Base-by-base conservation (phyloP, 176 grass and related monocot species). In the Aegilops tauschii region DNA sequence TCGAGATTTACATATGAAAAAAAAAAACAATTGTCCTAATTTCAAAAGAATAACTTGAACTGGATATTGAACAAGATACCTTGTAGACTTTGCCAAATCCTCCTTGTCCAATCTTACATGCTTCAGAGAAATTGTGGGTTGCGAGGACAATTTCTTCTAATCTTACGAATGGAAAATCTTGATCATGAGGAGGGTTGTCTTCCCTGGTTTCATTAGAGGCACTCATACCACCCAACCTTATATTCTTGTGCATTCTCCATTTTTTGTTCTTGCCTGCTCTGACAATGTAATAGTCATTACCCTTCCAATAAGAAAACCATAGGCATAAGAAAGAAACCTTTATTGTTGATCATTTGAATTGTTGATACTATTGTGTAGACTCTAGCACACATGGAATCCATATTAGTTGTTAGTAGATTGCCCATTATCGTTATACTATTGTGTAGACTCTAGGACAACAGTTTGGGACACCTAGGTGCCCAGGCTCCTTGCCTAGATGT, bases 71-170 rank as follows among this genome's bases (percentile, higher is more conserved):
- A 68, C 0, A 4, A 36, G 0, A 17, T 90, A 93, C 91, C 86
- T 93, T 90, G 28, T 88, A 93, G 62, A 93, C 88, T 56, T 87
- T 87, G 4, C 85, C 82, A 23, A 93, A 93, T 25, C 85, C 88
- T 54, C 81, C 91, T 61, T 93, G 28, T 39, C 91, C 88, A 50
- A 90, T 78, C 85, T 64, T 70, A 25, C 6, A 89, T 29, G 75
- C 12, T 65, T 65, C 58, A 0, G 86, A 83, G 75, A 94, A 94
- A 37, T 87, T 82, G 13, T 71, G 4, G 0, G 82, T 94, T 5
- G 92, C 89, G 9, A 40, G 11, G 0, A 12, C 5, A 31, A 94
- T 62, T 11, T 61, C 73, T n/a, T 84, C 30, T 12, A 81, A 87
- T 34, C 9, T 65, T 0, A 91, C 69, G 12, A 81, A 76, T 54